A percentile compares a stretch with the other conserved stretches of the same genome.
These are phyloP conservation scores for Fraxinus americana DNA, from an alignment of 257 asterid species.

Conservation along the genomic window DNA sequence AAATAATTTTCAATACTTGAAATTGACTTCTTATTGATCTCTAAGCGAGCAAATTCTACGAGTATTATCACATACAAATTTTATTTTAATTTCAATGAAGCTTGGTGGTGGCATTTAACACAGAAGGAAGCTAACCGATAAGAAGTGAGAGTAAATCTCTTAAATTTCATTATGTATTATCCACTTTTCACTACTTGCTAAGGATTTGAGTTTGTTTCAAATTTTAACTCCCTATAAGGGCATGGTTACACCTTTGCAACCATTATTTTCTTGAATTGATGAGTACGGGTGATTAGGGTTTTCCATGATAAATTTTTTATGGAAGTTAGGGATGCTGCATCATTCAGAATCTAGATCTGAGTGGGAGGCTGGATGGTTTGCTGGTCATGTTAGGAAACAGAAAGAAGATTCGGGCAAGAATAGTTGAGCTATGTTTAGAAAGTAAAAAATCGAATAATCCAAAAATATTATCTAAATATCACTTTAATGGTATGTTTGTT, in stretches of 20 bases:
- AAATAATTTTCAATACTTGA: not conserved
- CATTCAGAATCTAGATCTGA: not conserved
- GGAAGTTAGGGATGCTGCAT: too few species aligned
- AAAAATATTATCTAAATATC: not conserved
- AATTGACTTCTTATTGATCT: not conserved
- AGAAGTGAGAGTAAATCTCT: not conserved
- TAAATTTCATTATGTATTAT: not conserved
- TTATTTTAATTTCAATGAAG: not conserved
- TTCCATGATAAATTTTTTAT: not conserved
- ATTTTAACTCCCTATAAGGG: not conserved
- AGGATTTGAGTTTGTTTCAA: not conserved
- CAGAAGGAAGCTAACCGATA: too few species aligned
- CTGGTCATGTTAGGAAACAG: not conserved
- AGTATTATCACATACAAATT: not conserved
- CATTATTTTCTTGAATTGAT: not conserved
- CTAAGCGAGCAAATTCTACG: not conserved
- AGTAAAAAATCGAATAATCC: not conserved
- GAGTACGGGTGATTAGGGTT: not conserved
- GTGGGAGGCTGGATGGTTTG: not conserved
- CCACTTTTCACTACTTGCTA: not conserved
- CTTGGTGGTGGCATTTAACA: not conserved
- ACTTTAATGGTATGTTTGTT: not conserved
- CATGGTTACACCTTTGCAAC: not conserved
- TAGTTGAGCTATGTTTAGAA: not conserved
- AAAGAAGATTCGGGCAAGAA: not conserved